A percentile compares a stretch with the other conserved stretches of the same genome.
phyloP scores from a whole-genome alignment of 140 eudicot genomes.

The Senecio squalidus region DNA sequence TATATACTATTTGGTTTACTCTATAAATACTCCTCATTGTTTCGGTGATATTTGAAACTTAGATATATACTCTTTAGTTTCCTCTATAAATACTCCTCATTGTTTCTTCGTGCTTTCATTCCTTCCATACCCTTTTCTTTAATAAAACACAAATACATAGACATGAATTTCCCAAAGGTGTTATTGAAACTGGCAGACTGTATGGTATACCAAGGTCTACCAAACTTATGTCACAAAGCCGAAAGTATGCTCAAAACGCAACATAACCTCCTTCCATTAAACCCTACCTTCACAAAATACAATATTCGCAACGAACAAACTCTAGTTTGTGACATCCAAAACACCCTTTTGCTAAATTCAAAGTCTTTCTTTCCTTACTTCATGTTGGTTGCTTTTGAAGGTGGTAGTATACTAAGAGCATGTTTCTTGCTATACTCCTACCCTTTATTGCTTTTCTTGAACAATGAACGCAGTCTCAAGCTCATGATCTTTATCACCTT shows the following conservation, averaged over 20 bases:
- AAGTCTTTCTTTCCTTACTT: too few relatives aligned
- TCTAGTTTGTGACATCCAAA: not conserved
- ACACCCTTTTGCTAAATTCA: not conserved
- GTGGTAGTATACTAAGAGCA: too few relatives aligned
- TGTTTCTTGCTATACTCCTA: not conserved
- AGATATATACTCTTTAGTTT: too few relatives aligned
- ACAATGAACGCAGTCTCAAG: not conserved
- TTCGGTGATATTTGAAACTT: not conserved
- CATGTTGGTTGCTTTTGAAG: too few relatives aligned
- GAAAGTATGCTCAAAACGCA: not conserved
- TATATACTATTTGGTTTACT: too few relatives aligned
- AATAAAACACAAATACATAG: not conserved
- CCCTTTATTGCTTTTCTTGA: not conserved
- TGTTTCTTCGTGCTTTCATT: not conserved
- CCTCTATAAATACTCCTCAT: not conserved
- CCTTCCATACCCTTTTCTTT: not conserved
- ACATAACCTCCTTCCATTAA: not conserved
- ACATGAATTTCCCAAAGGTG: too few relatives aligned
- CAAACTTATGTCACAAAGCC: too few relatives aligned
- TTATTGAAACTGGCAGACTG: too few relatives aligned
- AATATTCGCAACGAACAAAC: not conserved
- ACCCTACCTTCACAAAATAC: not conserved
- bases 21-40: not conserved
- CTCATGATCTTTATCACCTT: not conserved
- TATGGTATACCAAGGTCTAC: too few relatives aligned